Conservation (phyloP, 1,284 basidiomycete species). For the Fomitopsis palustris region DNA sequence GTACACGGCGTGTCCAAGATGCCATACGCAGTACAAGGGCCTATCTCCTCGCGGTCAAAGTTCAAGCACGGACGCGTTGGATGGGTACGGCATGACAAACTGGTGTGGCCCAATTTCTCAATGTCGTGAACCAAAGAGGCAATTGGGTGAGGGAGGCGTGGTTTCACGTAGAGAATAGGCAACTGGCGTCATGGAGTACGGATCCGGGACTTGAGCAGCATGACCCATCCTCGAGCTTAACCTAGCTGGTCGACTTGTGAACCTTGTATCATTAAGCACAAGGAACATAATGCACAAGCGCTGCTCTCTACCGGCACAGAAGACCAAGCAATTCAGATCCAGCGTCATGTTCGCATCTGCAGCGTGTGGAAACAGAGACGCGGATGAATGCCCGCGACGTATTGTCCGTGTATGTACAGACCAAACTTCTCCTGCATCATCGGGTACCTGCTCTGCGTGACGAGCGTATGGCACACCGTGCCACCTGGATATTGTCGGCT, state of each 20-base stretch:
- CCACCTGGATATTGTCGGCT: neutral
- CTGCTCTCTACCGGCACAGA: conserved; percentile 1
- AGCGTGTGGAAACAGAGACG: neutral
- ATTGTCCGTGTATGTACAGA: conserved; percentile 1
- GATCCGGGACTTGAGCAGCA: conserved; percentile 14
- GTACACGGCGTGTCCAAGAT: conserved; percentile 56
- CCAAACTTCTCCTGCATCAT: conserved; percentile 2
- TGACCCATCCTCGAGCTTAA: conserved; percentile 26
- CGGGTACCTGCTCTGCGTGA: neutral
- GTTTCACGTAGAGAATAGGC: conserved; percentile 23
- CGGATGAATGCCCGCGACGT: neutral
- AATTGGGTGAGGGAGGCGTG: conserved; percentile 26
- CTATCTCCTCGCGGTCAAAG: conserved; percentile 25
- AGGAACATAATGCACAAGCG: conserved; percentile 6
- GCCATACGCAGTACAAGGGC: conserved; percentile 52
- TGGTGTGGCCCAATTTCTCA: conserved; percentile 15
- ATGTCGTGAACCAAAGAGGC: conserved; percentile 5
- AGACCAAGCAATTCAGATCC: conserved; percentile 5
- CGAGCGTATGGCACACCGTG: neutral
- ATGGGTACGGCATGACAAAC: conserved; percentile 28
- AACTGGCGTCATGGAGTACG: conserved; percentile 27
- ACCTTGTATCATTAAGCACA: conserved; percentile 20
- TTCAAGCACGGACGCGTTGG: conserved; percentile 21
- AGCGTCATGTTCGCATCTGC: conserved; percentile 4
- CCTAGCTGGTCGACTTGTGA: conserved; percentile 16